phyloP scores from a whole-genome alignment of 2,329 filamentous ascomycete genomes.

The Colletotrichum sp. region DNA sequence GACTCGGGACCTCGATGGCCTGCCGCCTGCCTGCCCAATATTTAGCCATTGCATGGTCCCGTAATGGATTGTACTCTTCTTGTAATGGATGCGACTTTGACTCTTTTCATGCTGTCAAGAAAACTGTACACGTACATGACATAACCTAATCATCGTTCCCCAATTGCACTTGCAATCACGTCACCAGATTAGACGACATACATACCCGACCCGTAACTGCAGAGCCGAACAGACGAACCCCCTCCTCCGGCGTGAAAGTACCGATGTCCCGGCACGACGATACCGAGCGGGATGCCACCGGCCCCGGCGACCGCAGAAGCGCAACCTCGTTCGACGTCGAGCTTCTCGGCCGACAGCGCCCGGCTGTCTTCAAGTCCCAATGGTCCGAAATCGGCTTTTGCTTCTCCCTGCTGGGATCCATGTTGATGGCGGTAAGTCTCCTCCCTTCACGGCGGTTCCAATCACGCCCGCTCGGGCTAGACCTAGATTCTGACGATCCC shows the following conservation, averaged over 20 bases:
- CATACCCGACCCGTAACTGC: background rate
- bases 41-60: conserved; percentile 2
- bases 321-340: conserved; percentile 49
- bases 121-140: background rate
- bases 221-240: background rate
- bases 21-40: background rate
- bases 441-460: background rate
- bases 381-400: conserved; percentile 68
- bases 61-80: background rate
- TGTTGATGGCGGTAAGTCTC: conserved; percentile 59
- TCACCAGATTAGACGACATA: background rate
- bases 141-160: background rate
- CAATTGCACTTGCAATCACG: background rate
- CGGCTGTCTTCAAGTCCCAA: conserved; percentile 55
- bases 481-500: background rate
- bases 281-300: conserved; percentile 9
- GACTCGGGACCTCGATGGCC: background rate
- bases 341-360: conserved; percentile 66
- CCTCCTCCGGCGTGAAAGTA: background rate
- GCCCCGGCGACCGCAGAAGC: background rate
- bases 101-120: background rate
- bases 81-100: background rate
- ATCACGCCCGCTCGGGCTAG: background rate
- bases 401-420: conserved; percentile 65
- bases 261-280: conserved; percentile 4